A percentile compares a stretch with the other conserved stretches of the same genome.
Evolutionary conservation across 2,329 filamentous ascomycete genomes (phyloP).

Genomic region (Gremmenia infestans): DNA sequence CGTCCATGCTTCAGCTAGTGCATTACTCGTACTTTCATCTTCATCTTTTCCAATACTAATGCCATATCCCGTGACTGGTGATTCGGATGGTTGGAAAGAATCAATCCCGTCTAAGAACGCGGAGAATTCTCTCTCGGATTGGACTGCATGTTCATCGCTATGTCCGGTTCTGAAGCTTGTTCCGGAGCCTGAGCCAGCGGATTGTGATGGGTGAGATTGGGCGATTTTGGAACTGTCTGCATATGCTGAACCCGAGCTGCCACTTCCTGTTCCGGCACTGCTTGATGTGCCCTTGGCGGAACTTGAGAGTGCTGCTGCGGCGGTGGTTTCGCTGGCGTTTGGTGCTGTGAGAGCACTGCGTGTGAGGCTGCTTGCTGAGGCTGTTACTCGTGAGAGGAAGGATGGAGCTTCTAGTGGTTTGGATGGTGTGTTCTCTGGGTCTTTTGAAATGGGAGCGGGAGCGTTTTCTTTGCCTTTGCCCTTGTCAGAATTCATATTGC

Average conservation of each 20-base stretch:
- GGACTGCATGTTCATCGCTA: slow-evolving; percentile 20
- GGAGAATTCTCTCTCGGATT: slow-evolving; percentile 28
- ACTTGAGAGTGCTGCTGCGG: slow-evolving; percentile 20
- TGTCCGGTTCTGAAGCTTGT: slow-evolving; percentile 19
- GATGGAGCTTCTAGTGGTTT: slow-evolving; percentile 11
- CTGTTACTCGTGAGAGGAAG: slow-evolving; percentile 24
- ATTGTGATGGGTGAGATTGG: background rate
- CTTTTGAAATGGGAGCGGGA: background rate
- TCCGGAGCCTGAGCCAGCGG: background rate
- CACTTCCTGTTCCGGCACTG: slow-evolving; percentile 9
- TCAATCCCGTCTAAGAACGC: slow-evolving; percentile 27
- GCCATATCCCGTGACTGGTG: background rate
- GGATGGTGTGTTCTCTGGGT: background rate
- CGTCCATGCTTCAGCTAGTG: slow-evolving; percentile 19
- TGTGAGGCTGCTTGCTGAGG: slow-evolving; percentile 34
- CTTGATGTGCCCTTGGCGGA: slow-evolving; percentile 22
- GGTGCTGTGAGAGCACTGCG: slow-evolving; percentile 29
- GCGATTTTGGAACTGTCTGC: slow-evolving; percentile 20
- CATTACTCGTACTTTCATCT: background rate
- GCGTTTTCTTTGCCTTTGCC: slow-evolving; percentile 5
- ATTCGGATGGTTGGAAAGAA: slow-evolving; percentile 22
- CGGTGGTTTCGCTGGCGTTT: slow-evolving; percentile 16
- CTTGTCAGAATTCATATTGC: background rate
- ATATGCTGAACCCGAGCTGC: slow-evolving; percentile 12
- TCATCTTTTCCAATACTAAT: background rate